phyloP scores from a whole-genome alignment of 164 flowering plant species.

The Kalanchoe fedtschenkoi region DNA sequence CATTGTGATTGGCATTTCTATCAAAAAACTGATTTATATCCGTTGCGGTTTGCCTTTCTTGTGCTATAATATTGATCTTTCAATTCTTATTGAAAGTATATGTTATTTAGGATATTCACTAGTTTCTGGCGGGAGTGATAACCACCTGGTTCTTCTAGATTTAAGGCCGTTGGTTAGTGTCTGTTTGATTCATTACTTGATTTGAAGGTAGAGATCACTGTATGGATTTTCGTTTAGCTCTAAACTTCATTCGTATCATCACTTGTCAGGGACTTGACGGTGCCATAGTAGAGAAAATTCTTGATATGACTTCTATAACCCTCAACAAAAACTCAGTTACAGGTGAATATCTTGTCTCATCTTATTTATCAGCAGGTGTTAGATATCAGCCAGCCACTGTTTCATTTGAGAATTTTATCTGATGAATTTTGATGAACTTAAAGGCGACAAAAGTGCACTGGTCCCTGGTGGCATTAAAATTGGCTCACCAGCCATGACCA shows the following conservation, averaged over 20 bases:
- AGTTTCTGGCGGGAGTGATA: slow-evolving; percentile 95
- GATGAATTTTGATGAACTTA: background rate
- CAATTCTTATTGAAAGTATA: too few species aligned
- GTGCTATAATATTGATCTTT: too few species aligned
- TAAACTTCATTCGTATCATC: background rate
- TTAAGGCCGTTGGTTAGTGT: slow-evolving; percentile 68
- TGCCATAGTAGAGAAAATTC: slow-evolving; percentile 83
- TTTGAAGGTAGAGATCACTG: background rate
- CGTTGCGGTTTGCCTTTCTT: too few species aligned
- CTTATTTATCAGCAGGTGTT: slow-evolving; percentile 2
- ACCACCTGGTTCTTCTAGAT: slow-evolving; percentile 88
- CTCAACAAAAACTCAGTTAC: slow-evolving; percentile 94
- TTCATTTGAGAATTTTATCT: background rate
- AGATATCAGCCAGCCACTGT: background rate
- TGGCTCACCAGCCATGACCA: slow-evolving; percentile 95
- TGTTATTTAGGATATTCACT: slow-evolving; percentile 68
- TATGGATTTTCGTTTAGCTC: background rate
- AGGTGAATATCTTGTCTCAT: slow-evolving; percentile 23
- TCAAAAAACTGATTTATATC: too few species aligned
- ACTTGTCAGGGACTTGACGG: slow-evolving; percentile 62
- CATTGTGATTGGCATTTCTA: too few species aligned
- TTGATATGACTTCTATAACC: slow-evolving; percentile 85
- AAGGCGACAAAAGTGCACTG: slow-evolving; percentile 83
- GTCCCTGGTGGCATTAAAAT: slow-evolving; percentile 93
- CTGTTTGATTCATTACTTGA: background rate